Percentiles rank a stretch among this genome's conserved stretches.
These are phyloP conservation scores for Orbilia blumenaviensis DNA, from an alignment of 2,329 filamentous ascomycete species.

Conservation along the genomic window DNA sequence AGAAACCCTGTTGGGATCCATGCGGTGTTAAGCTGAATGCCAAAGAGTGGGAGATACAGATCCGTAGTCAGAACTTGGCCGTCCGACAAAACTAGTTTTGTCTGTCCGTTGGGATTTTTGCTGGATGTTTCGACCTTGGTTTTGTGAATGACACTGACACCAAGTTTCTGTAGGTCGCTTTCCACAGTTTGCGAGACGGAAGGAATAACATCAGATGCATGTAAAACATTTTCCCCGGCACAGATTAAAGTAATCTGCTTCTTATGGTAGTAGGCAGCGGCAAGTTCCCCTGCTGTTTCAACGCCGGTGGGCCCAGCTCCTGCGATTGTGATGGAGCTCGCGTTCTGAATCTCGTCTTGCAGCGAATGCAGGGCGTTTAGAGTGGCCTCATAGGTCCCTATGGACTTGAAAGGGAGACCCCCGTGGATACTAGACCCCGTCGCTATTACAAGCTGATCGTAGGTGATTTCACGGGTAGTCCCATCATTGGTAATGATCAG, in stretches of 20 bases:
- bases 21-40: slow-evolving; percentile 47
- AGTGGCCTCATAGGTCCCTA: slow-evolving; percentile 52
- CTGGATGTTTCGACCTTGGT: slow-evolving; percentile 30
- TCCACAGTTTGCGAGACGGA: slow-evolving; percentile 37
- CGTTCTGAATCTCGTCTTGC: slow-evolving; percentile 51
- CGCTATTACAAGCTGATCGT: slow-evolving; percentile 56
- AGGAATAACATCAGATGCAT: slow-evolving; percentile 8
- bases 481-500: slow-evolving; percentile 10
- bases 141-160: slow-evolving; percentile 44
- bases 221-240: slow-evolving; percentile 15
- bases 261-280: slow-evolving; percentile 40
- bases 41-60: slow-evolving; percentile 52
- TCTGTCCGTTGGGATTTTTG: slow-evolving; percentile 7
- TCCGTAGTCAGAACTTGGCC: slow-evolving; percentile 39
- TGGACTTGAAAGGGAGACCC: slow-evolving; percentile 56
- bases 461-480: slow-evolving; percentile 32
- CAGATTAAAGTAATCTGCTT: slow-evolving; percentile 52
- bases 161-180: slow-evolving; percentile 49
- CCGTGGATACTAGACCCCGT: slow-evolving; percentile 58
- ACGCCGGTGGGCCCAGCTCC: slow-evolving; percentile 60
- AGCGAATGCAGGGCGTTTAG: slow-evolving; percentile 54
- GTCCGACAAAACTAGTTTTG: slow-evolving; percentile 45
- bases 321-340: slow-evolving; percentile 59
- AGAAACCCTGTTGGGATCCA: slow-evolving; percentile 48
- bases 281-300: slow-evolving; percentile 60